A percentile compares a stretch with the other conserved stretches of the same genome.
These are phyloP conservation scores for Emericellopsis atlantica DNA, from an alignment of 2,329 filamentous ascomycete species.

Conservation along the genomic window DNA sequence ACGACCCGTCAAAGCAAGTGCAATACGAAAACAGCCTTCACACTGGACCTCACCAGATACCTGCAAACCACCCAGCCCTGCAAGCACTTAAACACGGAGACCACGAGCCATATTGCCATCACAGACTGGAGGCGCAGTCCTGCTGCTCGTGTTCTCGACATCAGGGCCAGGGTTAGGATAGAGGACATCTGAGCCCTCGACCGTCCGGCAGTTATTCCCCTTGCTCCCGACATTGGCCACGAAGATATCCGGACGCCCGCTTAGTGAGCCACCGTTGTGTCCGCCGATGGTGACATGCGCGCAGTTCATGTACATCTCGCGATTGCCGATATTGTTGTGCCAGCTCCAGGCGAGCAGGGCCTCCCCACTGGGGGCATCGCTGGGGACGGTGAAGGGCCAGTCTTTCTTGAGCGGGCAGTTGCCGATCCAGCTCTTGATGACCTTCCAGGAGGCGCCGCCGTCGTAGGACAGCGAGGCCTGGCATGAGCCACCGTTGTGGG, in stretches of 20 bases:
- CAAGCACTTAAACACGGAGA: too few species aligned
- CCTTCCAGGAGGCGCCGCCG: conserved; percentile 50
- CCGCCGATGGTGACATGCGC: conserved; percentile 34
- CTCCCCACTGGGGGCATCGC: conserved; percentile 34
- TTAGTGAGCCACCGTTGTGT: neutral
- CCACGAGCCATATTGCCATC: too few species aligned
- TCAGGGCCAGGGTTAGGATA: conserved; percentile 49
- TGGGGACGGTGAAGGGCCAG: conserved; percentile 53
- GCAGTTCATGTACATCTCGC: conserved; percentile 71
- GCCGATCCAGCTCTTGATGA: conserved; percentile 39
- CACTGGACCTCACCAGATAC: too few species aligned
- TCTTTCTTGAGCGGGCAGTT: conserved; percentile 25
- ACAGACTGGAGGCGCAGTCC: too few species aligned
- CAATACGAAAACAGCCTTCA: too few species aligned
- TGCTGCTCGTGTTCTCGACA: conserved; percentile 10
- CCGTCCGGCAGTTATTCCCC: conserved; percentile 35
- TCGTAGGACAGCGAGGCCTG: conserved; percentile 63
- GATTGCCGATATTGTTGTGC: conserved; percentile 62
- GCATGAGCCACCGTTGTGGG: conserved; percentile 56
- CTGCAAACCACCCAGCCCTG: too few species aligned
- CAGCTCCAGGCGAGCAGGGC: conserved; percentile 55
- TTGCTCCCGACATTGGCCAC: conserved; percentile 43
- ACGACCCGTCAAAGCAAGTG: too few species aligned
- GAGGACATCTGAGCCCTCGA: conserved; percentile 36
- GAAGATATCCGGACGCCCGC: conserved; percentile 31